Base-by-base conservation (phyloP, 345 rosid species). In the Citrus reticulata region DNA sequence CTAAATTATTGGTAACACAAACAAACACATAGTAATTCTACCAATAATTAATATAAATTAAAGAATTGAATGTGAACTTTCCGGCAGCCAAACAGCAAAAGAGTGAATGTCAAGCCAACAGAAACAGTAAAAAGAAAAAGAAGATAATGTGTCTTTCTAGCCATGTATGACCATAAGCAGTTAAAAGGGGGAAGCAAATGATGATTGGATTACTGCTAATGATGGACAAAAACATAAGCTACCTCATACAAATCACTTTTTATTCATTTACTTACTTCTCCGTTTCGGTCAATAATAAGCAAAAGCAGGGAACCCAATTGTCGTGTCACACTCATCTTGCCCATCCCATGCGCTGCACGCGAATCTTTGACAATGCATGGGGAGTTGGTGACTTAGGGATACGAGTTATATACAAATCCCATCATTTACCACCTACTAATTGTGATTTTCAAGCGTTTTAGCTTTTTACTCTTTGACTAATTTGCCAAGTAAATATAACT, bases 331-430 rank as follows among this genome's bases (percentile, higher is more conserved):
- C 85, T 79, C 83, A 83, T 81, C 79, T 35, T 82, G 82, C 78
- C 77, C 34, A 20, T 66, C 75, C 78, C 88, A 87, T 81, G 85
- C 90, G 78, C 62, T 77, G 85, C 92, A 87, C 76, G 87, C 87
- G 85, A 87, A 86, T 83, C 91, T 88, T 87, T 82, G 87, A 86
- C 78, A 82, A 54, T 54, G 22, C 58, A 17, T 54, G 58, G 58
- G 27, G 40, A 78, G 81, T 74, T 51, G 70, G 76, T 82, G 5
- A 11, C 73, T 79, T 64, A 17, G 81, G 81, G 84, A 79, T 73
- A 46, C 72, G 59, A 22, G 71, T 59, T 34, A 0, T 6, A 57
- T 16, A 6, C 61, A 66, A 71, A 76, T 51, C 80, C 64, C 75
- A 82, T 82, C 80, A 82, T 82, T 79, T 81, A 79, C 80, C 87